These are phyloP conservation scores for Candida nemodendra DNA, from an alignment of 805 yeast species.

Conservation along the genomic window DNA sequence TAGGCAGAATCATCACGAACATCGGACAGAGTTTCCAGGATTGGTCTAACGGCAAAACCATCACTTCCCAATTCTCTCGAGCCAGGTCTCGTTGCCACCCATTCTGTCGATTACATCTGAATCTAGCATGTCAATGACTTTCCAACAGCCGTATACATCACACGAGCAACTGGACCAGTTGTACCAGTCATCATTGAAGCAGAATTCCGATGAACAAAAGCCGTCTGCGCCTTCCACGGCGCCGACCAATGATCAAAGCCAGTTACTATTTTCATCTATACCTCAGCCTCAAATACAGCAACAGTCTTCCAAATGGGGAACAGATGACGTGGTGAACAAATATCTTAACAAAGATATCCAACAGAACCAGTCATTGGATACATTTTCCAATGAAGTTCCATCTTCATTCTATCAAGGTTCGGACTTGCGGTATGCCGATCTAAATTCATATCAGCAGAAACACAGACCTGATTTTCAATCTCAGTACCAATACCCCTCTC, in stretches of 20 bases:
- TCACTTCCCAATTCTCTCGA: too few relatives aligned
- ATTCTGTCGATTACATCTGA: too few relatives aligned
- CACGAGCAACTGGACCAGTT: conserved; percentile 6
- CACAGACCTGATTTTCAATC: not conserved
- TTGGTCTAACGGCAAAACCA: too few relatives aligned
- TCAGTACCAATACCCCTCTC: not conserved
- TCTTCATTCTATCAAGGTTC: not conserved
- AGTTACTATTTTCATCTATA: not conserved
- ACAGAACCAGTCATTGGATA: not conserved
- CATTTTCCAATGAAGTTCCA: not conserved
- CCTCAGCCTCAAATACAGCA: not conserved
- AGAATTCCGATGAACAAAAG: not conserved
- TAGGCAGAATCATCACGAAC: too few relatives aligned
- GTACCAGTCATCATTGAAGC: conserved; percentile 4
- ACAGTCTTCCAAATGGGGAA: not conserved
- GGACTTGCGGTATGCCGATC: not conserved
- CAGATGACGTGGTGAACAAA: not conserved
- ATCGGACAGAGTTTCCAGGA: too few relatives aligned
- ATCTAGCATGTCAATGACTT: conserved; percentile 16
- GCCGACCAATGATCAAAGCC: not conserved
- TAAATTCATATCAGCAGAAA: not conserved
- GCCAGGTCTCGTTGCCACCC: too few relatives aligned
- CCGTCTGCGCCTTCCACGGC: conserved; percentile 2
- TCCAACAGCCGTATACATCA: conserved; percentile 12
- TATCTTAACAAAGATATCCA: not conserved